A percentile compares a stretch with the other conserved stretches of the same genome.
Conservation (phyloP, 768 basidiomycete species). For the Tylopilus sp. region DNA sequence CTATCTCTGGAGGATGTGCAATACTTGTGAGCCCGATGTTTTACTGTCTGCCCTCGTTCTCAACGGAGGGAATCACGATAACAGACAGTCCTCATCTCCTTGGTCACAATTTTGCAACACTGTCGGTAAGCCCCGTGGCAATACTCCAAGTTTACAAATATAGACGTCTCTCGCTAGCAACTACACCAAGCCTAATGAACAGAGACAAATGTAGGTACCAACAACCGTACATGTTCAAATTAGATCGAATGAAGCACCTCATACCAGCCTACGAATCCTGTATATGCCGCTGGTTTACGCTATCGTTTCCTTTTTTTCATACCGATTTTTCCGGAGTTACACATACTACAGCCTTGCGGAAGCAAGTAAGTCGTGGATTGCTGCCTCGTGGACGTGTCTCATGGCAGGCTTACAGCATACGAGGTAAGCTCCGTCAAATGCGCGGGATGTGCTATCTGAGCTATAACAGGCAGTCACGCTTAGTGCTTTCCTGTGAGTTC, state of each 20-base stretch:
- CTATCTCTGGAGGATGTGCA: slow-evolving; percentile 62
- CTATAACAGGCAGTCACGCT: slow-evolving; percentile 64
- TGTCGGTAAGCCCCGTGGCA: slow-evolving; percentile 49
- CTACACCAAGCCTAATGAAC: slow-evolving; percentile 67
- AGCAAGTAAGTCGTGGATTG: slow-evolving; percentile 36
- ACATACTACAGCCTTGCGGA: slow-evolving; percentile 57
- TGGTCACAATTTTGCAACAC: slow-evolving; percentile 53
- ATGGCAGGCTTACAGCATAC: slow-evolving; percentile 45
- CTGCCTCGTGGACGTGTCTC: slow-evolving; percentile 26
- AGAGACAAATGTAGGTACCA: slow-evolving; percentile 70
- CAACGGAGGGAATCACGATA: slow-evolving; percentile 34
- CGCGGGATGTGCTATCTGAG: slow-evolving; percentile 15
- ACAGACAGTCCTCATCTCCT: slow-evolving; percentile 46
- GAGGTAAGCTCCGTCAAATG: slow-evolving; percentile 44
- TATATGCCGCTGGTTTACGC: slow-evolving; percentile 85
- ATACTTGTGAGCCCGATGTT: slow-evolving; percentile 40
- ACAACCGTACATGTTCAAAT: not conserved
- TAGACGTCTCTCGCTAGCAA: slow-evolving; percentile 42
- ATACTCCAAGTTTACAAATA: not conserved
- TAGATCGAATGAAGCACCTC: not conserved
- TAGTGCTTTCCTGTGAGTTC: slow-evolving; percentile 78
- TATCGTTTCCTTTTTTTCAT: slow-evolving; percentile 82
- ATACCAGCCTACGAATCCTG: slow-evolving; percentile 63
- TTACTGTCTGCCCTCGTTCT: not conserved
- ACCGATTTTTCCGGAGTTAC: slow-evolving; percentile 77